Evolutionary conservation across 306 rosid genomes (phyloP).

Genomic region (Lathyrus sativus): DNA sequence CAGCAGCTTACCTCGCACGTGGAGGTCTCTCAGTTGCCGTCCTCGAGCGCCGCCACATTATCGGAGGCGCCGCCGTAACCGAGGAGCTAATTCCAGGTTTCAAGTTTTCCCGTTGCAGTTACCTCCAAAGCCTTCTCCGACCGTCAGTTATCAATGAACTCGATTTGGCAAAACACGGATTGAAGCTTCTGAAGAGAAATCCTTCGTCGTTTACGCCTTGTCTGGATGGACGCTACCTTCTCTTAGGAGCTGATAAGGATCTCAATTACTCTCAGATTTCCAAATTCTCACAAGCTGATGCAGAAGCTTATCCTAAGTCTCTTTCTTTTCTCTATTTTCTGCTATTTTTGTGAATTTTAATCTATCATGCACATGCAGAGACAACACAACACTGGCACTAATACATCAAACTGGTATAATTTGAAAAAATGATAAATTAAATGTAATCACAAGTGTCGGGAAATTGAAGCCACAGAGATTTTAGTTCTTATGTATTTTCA

Average conservation of each 20-base stretch:
- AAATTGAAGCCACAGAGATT: too few species aligned
- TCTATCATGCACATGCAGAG: too few species aligned
- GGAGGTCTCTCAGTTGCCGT: slow-evolving; percentile 90
- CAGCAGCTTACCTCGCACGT: slow-evolving; percentile 93
- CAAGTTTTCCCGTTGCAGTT: slow-evolving; percentile 94
- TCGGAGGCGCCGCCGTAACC: slow-evolving; percentile 92
- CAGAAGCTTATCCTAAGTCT: slow-evolving; percentile 82
- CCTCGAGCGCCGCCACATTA: slow-evolving; percentile 84
- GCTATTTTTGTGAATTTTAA: neutral
- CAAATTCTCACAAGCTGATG: slow-evolving; percentile 75
- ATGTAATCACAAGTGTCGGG: too few species aligned
- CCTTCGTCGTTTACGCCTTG: slow-evolving; percentile 94
- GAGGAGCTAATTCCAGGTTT: slow-evolving; percentile 87
- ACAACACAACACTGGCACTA: too few species aligned
- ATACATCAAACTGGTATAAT: too few species aligned
- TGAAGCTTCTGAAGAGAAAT: slow-evolving; percentile 78
- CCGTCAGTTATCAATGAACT: slow-evolving; percentile 78
- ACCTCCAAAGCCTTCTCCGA: slow-evolving; percentile 89
- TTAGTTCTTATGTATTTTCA: too few species aligned
- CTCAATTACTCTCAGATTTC: slow-evolving; percentile 77
- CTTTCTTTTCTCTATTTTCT: neutral
- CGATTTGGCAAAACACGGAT: slow-evolving; percentile 75
- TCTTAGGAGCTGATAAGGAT: slow-evolving; percentile 68
- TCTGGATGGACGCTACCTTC: slow-evolving; percentile 86
- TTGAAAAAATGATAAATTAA: too few species aligned